These are phyloP conservation scores for Debaryomycetaceae sp. DNA, from an alignment of 1,139 yeast genomes.

Conservation along the genomic window DNA sequence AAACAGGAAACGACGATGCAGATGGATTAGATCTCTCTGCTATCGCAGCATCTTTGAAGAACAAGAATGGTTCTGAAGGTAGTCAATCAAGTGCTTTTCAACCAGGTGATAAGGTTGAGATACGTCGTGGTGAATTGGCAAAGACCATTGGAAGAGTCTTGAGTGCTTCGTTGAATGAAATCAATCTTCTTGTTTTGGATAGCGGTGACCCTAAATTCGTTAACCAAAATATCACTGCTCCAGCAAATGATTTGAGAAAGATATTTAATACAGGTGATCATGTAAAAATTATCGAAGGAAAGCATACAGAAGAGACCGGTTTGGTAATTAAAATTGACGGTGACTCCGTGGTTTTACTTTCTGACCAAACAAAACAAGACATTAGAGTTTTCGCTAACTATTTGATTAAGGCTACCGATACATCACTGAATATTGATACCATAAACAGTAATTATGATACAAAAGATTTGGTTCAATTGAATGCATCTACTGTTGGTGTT, in stretches of 20 bases:
- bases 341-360: slow-evolving; percentile 83
- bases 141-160: slow-evolving; percentile 81
- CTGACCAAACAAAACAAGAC: slow-evolving; percentile 86
- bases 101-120: slow-evolving; percentile 92
- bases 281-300: slow-evolving; percentile 89
- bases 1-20: slow-evolving; percentile 64
- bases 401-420: slow-evolving; percentile 73
- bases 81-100: slow-evolving; percentile 56
- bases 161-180: slow-evolving; percentile 61
- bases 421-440: slow-evolving; percentile 41
- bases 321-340: slow-evolving; percentile 79
- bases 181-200: slow-evolving; percentile 55
- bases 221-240: slow-evolving; percentile 59
- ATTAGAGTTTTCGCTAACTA: slow-evolving; percentile 91
- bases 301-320: slow-evolving; percentile 91
- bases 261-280: slow-evolving; percentile 91
- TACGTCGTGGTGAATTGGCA: slow-evolving; percentile 89
- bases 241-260: slow-evolving; percentile 77
- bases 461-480: slow-evolving; percentile 86
- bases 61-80: slow-evolving; percentile 37
- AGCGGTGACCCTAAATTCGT: slow-evolving; percentile 49
- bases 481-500: slow-evolving; percentile 85
- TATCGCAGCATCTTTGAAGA: slow-evolving; percentile 78
- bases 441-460: slow-evolving; percentile 71
- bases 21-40: slow-evolving; percentile 80